A percentile compares a stretch with the other conserved stretches of the same genome.
phyloP scores from a whole-genome alignment of 1,284 basidiomycete species.

The Rhodotorula sp. region DNA sequence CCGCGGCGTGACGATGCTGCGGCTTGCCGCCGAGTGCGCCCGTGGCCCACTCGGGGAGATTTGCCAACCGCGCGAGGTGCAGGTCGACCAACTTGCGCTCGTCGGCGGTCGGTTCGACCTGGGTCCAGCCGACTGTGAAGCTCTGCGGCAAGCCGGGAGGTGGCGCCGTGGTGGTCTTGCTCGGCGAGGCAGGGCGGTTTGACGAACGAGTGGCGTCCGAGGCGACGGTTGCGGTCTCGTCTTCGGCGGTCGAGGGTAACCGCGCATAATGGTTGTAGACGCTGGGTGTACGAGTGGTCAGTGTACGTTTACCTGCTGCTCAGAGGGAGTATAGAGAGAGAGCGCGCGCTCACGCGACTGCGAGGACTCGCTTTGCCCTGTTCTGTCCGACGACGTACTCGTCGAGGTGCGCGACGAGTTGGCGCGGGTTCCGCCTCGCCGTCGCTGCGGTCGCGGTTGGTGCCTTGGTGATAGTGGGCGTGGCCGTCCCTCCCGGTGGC shows the following conservation, averaged over 20 bases:
- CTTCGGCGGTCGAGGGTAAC: slow-evolving; percentile 26
- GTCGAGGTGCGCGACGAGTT: slow-evolving; percentile 21
- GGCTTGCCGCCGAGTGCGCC: not conserved
- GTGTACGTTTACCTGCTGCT: no score
- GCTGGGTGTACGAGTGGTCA: slow-evolving; percentile 51
- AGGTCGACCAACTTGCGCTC: slow-evolving; percentile 4
- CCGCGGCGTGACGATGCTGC: not conserved
- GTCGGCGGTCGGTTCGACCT: slow-evolving; percentile 23
- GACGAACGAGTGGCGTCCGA: not conserved
- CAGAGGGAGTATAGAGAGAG: slow-evolving; percentile 20
- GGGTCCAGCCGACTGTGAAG: slow-evolving; percentile 14
- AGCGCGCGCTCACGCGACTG: slow-evolving; percentile 68
- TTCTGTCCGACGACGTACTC: slow-evolving; percentile 78
- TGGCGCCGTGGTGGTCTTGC: slow-evolving; percentile 40
- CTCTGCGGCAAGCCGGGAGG: slow-evolving; percentile 1
- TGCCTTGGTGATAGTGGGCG: not conserved
- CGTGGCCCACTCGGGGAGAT: not conserved
- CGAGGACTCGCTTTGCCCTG: slow-evolving; percentile 84
- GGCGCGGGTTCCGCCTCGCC: not conserved
- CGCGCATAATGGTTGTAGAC: slow-evolving; percentile 85
- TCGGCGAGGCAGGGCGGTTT: not conserved
- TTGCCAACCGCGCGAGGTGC: not conserved
- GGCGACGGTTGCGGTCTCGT: no score
- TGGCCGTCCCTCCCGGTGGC: not conserved
- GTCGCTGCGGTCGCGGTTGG: not conserved